These are phyloP conservation scores for Macrolepiota albuminosa DNA, from an alignment of 768 basidiomycete species.

Conservation along the genomic window DNA sequence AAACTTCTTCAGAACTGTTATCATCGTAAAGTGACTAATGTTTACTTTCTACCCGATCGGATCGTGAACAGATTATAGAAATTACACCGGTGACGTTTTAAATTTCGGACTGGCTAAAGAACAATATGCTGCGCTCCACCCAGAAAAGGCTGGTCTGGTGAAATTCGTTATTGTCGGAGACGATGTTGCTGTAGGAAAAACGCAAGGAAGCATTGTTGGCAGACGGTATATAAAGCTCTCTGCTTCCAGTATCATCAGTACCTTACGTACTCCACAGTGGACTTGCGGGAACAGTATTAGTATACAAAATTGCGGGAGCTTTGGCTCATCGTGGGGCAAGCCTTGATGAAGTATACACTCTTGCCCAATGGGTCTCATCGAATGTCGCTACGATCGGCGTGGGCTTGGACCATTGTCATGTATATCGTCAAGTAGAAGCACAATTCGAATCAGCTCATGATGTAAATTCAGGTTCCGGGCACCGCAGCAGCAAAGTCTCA, in stretches of 20 bases:
- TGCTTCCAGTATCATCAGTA: not conserved
- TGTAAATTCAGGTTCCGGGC: conserved; percentile 59
- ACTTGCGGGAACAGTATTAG: conserved; percentile 74
- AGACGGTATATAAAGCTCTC: conserved; percentile 44
- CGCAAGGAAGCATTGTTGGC: conserved; percentile 82
- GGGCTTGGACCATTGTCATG: conserved; percentile 87
- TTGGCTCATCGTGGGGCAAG: conserved; percentile 62
- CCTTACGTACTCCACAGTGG: conserved; percentile 45
- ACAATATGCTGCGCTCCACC: conserved; percentile 67
- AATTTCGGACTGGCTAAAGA: conserved; percentile 91
- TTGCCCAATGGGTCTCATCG: conserved; percentile 63
- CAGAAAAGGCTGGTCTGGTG: conserved; percentile 61
- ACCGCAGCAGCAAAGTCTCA: conserved; percentile 55
- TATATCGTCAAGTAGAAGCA: conserved; percentile 20
- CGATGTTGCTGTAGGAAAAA: conserved; percentile 81
- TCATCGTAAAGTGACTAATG: conserved; percentile 67
- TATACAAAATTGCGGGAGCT: conserved; percentile 90
- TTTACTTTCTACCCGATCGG: not conserved
- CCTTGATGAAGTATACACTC: conserved; percentile 62
- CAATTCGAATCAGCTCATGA: not conserved
- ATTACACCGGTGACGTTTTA: conserved; percentile 87
- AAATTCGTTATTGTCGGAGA: conserved; percentile 84
- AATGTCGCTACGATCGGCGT: conserved; percentile 80
- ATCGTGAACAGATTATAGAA: conserved; percentile 35
- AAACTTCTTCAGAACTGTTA: conserved; percentile 53